Evolutionary conservation across 495 filamentous ascomycete species (phyloP), one percentile per base, ranked within the genome.

Genomic region (Tuber microsphaerosporum): DNA sequence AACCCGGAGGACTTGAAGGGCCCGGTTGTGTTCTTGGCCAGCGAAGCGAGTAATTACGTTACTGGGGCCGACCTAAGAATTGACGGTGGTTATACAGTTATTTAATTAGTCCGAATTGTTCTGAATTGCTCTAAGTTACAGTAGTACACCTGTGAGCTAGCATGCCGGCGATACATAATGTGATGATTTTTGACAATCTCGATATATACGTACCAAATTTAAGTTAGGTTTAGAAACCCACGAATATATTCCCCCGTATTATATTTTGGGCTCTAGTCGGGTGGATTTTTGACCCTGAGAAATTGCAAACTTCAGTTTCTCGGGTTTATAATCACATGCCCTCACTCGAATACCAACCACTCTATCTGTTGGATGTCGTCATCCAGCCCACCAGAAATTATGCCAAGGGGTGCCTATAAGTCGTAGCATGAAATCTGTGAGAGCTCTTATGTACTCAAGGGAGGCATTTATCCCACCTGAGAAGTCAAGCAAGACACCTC

Each of bases 1-100:
- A 88, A 91, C 7, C 95, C 94, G 0, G 91, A 92, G 82, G 95
- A 98, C 80, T 86, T 98, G 31, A 97, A 94, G 93, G 94, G 94
- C 1, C 90, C 94, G 1, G 94, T 97, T 70, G 91, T 92, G 2
- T 97, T 94, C 85, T 84, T 98, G 79, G 89, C 92, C 42, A 94
- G 92, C 74, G 95, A 97, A 83, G 94, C 94, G 0, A 89, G 90
- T 70, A 85, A 84, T 48, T 97, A 97, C 85, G 89, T 97, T 69
- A 98, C 93, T 20, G 94, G 95, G 19, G 92, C 93, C 14, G 94
- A 97, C 79, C 85, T 97, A 75, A 87, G 93, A 22, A 93, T 97
- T 34, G 94, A 97, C 82, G 94, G 94, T 68, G 94, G 93, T 19
- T 97, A 97, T 84, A 97, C 93, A 37, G 84, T 93, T 72, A 96